A percentile compares a stretch with the other conserved stretches of the same genome.
phyloP scores from a whole-genome alignment of 202 grass and related monocot genomes.

The Zoysia matrella region DNA sequence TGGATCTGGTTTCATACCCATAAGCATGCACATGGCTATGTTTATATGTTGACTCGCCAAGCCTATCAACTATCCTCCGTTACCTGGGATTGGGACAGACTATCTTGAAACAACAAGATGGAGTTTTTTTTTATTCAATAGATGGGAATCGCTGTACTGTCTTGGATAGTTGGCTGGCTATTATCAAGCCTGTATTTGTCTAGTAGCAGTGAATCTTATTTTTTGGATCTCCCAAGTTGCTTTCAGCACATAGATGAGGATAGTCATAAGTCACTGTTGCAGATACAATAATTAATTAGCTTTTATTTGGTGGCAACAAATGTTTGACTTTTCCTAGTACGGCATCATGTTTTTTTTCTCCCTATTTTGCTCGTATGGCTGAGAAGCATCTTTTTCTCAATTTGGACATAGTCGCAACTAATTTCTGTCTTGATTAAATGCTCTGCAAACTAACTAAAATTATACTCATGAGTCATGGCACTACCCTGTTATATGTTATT shows the following conservation, averaged over 20 bases:
- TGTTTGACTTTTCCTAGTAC: slow-evolving; percentile 24
- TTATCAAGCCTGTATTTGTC: slow-evolving; percentile 34
- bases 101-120: background rate
- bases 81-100: background rate
- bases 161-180: slow-evolving; percentile 1
- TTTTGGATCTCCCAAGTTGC: background rate
- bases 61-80: background rate
- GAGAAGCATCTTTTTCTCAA: slow-evolving; percentile 28
- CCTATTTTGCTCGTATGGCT: slow-evolving; percentile 25
- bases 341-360: background rate
- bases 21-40: too few species aligned
- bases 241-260: background rate
- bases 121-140: background rate
- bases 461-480: background rate
- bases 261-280: slow-evolving; percentile 6
- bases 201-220: slow-evolving; percentile 1
- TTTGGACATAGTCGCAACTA: background rate
- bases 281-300: background rate
- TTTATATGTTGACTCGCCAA: background rate
- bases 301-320: background rate
- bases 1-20: too few species aligned
- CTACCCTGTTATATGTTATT: background rate
- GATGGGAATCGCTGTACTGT: slow-evolving; percentile 4
- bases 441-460: slow-evolving; percentile 1
- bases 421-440: background rate